Percentiles rank a stretch among this genome's conserved stretches.
These are phyloP conservation scores for Metarhizium sp. DNA, from an alignment of 2,329 filamentous ascomycete genomes.

Conservation along the genomic window DNA sequence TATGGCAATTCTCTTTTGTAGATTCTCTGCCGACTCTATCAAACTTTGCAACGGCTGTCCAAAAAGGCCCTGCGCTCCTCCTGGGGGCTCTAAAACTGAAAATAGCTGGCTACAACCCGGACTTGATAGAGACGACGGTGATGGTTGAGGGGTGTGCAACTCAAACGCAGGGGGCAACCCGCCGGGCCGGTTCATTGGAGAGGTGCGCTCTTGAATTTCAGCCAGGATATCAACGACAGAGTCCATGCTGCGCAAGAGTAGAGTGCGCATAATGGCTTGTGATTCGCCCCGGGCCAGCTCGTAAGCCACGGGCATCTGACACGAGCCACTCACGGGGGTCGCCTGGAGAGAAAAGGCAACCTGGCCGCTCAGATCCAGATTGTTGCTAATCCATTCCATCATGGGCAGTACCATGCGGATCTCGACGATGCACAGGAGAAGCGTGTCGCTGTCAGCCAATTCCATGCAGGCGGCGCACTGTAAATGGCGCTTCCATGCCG, in stretches of 20 bases:
- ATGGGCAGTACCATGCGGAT: too few species aligned
- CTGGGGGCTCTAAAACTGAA: too few species aligned
- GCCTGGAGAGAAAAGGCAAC: background rate
- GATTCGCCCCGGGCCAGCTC: background rate
- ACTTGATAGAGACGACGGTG: background rate
- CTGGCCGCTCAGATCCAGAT: too few species aligned
- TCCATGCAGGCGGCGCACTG: too few species aligned
- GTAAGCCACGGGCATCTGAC: background rate
- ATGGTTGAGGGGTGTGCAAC: background rate
- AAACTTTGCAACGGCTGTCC: background rate
- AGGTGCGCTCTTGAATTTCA: background rate
- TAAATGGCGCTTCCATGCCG: too few species aligned
- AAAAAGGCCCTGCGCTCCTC: background rate
- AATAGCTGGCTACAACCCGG: too few species aligned
- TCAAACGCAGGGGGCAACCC: background rate
- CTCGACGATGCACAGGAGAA: too few species aligned
- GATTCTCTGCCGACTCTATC: background rate
- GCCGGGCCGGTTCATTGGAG: background rate
- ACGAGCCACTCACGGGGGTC: background rate
- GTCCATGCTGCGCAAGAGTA: background rate
- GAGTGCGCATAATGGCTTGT: background rate
- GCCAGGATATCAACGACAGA: constrained; percentile 1
- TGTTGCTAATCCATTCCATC: too few species aligned
- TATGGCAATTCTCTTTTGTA: background rate
- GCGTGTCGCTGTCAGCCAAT: too few species aligned